Evolutionary conservation across 2,329 filamentous ascomycete genomes (phyloP), one percentile per base, ranked within the genome.

Genomic region (Hymenoscyphus fraxineus): DNA sequence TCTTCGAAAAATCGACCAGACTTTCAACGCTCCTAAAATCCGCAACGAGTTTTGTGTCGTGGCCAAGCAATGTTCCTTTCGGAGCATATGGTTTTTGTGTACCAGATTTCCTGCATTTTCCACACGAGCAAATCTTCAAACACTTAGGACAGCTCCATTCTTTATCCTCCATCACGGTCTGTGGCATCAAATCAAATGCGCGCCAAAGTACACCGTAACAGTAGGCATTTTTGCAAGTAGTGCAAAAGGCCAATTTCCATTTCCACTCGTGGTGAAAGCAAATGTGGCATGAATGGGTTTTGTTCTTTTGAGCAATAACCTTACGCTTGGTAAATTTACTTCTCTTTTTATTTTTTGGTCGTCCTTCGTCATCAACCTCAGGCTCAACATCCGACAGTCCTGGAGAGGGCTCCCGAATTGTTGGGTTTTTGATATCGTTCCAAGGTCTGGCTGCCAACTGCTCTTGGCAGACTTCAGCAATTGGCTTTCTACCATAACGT

Each of bases 161-260:
- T 68, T 88, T 85, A 68, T 91, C 83, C 73, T 96, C 88, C 83
- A 97, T 89, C 0, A 93, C 86, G 22, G 86, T 82, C 71, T 94
- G 87, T 0, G 95, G 95, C 84, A 92, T 90, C 75, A 93, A 85
- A 75, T 98, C 94, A 73, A 97, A 97, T 0, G 92, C 93, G 63
- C 95, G 84, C 78, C 93, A 98, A 1, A 99, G 82, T 16, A 90
- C 90, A n/a, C 94, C 94, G 73, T 96, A 99, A 76, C 95, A 98
- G 75, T 96, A 99, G 0, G 85, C 86, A 63, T 90, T 82, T 13
- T 83, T 81, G 73, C 95, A 98, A 44, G 81, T 88, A 0, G 87
- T 88, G 77, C 95, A 99, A 60, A 87, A 85, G 2, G 92, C 92
- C 67, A 97, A 86, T 72, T 92, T 93, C 85, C 96, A 97, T 22